Percentiles rank a stretch among this genome's conserved stretches.
Conservation (phyloP, 208 protist genomes). For the Trypanosoma theileri region DNA sequence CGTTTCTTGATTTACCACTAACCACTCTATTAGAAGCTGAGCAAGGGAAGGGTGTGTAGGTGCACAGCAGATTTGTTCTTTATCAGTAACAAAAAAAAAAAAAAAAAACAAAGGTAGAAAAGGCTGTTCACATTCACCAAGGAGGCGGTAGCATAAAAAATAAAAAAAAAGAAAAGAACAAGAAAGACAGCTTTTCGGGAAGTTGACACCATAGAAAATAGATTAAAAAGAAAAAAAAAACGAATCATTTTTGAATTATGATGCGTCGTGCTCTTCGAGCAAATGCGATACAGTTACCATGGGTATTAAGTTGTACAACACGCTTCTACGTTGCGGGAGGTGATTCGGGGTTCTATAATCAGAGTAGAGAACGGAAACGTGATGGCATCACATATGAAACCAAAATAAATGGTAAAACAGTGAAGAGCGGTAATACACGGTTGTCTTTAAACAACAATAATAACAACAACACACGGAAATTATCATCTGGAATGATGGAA, state of each 20-base stretch:
- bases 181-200: neutral
- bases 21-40: too few species aligned
- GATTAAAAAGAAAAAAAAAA: constrained; percentile 13
- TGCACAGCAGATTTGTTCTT: too few species aligned
- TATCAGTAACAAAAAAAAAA: neutral
- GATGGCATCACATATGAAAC: neutral
- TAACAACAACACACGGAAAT: neutral
- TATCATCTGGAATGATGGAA: neutral
- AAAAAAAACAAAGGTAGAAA: too few species aligned
- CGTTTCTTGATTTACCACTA: too few species aligned
- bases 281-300: neutral
- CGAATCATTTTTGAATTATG: constrained; percentile 9
- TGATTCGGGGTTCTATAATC: neutral
- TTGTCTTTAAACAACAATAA: neutral
- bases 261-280: constrained; percentile 29
- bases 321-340: constrained; percentile 8
- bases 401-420: neutral
- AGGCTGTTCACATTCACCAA: too few species aligned
- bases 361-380: constrained; percentile 2
- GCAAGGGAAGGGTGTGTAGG: too few species aligned
- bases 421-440: neutral
- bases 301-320: neutral
- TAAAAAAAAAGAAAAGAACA: constrained; percentile 11
- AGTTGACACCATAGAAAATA: neutral
- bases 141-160: neutral